Evolutionary conservation across 352 stramenopile species (phyloP).

Genomic region (Globisporangium nodosum): DNA sequence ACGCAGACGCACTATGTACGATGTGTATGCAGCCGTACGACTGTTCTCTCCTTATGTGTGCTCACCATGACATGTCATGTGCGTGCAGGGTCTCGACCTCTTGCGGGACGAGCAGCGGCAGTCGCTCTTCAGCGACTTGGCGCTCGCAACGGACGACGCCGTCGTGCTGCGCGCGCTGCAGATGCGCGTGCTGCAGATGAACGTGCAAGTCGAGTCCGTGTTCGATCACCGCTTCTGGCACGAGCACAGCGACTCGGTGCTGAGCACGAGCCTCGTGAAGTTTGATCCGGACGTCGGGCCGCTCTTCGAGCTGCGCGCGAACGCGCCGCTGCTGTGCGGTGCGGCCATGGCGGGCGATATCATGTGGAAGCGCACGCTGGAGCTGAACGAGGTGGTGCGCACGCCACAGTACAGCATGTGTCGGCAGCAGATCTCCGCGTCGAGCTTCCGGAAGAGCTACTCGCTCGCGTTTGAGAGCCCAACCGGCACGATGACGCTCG

Average conservation of each 20-base stretch:
- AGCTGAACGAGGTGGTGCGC: neutral
- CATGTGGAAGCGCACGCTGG: conserved; percentile 4
- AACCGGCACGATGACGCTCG: neutral
- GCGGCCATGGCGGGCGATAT: neutral
- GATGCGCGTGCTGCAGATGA: neutral
- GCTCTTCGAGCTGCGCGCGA: conserved; percentile 4
- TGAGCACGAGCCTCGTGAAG: neutral
- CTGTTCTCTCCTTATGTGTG: neutral
- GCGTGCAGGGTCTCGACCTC: neutral
- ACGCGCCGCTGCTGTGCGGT: neutral
- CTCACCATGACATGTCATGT: too few species aligned
- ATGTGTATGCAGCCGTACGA: neutral
- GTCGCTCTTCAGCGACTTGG: neutral
- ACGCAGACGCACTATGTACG: neutral
- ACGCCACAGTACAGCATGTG: conserved; percentile 7
- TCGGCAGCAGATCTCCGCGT: neutral
- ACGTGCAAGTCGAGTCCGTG: neutral
- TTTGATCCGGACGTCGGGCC: neutral
- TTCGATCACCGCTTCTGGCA: neutral
- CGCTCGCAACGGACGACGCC: neutral
- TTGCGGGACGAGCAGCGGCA: conserved; percentile 2
- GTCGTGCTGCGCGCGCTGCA: neutral
- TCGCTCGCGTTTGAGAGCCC: neutral
- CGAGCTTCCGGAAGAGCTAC: conserved; percentile 10
- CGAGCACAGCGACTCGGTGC: neutral